A percentile compares a stretch with the other conserved stretches of the same genome.
These are phyloP conservation scores for Amphirosellinia nigrospora DNA, from an alignment of 495 filamentous ascomycete species.

Conservation along the genomic window DNA sequence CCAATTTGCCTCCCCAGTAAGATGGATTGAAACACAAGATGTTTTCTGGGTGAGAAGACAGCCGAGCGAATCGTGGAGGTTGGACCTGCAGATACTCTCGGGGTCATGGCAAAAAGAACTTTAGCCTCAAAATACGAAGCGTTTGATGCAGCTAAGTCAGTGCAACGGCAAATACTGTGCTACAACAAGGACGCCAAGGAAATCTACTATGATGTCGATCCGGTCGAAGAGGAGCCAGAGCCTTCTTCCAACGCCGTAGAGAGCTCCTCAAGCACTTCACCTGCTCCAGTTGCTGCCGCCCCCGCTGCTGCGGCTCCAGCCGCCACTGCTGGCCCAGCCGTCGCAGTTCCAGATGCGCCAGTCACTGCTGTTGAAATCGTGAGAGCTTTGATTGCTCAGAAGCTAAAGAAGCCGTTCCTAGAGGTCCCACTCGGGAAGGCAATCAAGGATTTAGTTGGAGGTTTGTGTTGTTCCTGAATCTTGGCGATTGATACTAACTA, in stretches of 20 bases:
- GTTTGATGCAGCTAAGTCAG: constrained; percentile 93
- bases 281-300: constrained; percentile 59
- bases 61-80: constrained; percentile 98
- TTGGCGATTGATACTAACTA: constrained; percentile 19
- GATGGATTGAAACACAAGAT: constrained; percentile 99
- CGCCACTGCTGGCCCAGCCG: constrained; percentile 84
- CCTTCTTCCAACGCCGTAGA: constrained; percentile 56
- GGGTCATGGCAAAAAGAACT: constrained; percentile 96
- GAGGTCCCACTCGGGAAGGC: constrained; percentile 96
- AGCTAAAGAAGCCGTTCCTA: constrained; percentile 89
- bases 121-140: constrained; percentile 98
- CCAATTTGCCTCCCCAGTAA: constrained; percentile 96
- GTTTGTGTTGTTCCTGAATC: constrained; percentile 57
- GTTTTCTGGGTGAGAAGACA: constrained; percentile 95
- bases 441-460: constrained; percentile 98
- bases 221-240: constrained; percentile 86
- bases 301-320: constrained; percentile 63
- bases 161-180: constrained; percentile 96
- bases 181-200: constrained; percentile 99
- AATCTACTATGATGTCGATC: constrained; percentile 99
- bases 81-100: constrained; percentile 96
- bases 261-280: constrained; percentile 47
- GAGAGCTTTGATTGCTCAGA: constrained; percentile 92
- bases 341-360: constrained; percentile 82
- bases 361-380: constrained; percentile 90